These are phyloP conservation scores for Yamadazyma epiphylla DNA, from an alignment of 1,139 yeast species.

Conservation along the genomic window DNA sequence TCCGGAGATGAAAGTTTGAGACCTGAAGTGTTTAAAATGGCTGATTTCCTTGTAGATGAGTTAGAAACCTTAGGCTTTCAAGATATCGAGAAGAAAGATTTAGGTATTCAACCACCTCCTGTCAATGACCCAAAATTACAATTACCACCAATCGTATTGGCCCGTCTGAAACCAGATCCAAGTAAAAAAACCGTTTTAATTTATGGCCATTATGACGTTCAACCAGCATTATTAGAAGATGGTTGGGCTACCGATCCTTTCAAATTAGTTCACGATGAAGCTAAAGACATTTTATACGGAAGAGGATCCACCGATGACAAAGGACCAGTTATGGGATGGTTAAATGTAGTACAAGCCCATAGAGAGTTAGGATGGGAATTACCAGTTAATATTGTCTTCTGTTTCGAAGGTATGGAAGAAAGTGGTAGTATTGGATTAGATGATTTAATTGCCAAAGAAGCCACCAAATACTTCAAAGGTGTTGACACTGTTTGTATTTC, in stretches of 20 bases:
- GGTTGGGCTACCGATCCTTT: slow-evolving; percentile 98
- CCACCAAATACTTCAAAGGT: slow-evolving; percentile 70
- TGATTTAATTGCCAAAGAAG: slow-evolving; percentile 73
- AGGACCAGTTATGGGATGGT: slow-evolving; percentile 98
- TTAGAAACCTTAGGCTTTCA: slow-evolving; percentile 68
- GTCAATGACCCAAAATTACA: slow-evolving; percentile 59
- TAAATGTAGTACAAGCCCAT: slow-evolving; percentile 89
- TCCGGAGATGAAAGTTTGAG: slow-evolving; percentile 86
- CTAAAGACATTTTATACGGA: slow-evolving; percentile 68
- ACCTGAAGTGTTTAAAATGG: slow-evolving; percentile 85
- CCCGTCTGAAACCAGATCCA: slow-evolving; percentile 80
- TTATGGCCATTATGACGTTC: slow-evolving; percentile 97
- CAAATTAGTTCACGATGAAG: slow-evolving; percentile 53
- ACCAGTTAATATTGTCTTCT: slow-evolving; percentile 88
- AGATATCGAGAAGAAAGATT: slow-evolving; percentile 75
- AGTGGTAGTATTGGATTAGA: slow-evolving; percentile 94
- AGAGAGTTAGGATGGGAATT: slow-evolving; percentile 77
- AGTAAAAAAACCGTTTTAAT: slow-evolving; percentile 80
- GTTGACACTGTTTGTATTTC: slow-evolving; percentile 95
- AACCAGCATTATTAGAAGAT: slow-evolving; percentile 88
- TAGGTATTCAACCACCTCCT: slow-evolving; percentile 90
- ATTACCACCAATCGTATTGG: slow-evolving; percentile 91
- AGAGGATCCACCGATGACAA: slow-evolving; percentile 97
- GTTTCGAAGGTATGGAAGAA: slow-evolving; percentile 99
- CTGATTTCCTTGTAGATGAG: slow-evolving; percentile 71